Evolutionary conservation across 2,329 filamentous ascomycete genomes (phyloP).

Genomic region (Geosmithia flava): DNA sequence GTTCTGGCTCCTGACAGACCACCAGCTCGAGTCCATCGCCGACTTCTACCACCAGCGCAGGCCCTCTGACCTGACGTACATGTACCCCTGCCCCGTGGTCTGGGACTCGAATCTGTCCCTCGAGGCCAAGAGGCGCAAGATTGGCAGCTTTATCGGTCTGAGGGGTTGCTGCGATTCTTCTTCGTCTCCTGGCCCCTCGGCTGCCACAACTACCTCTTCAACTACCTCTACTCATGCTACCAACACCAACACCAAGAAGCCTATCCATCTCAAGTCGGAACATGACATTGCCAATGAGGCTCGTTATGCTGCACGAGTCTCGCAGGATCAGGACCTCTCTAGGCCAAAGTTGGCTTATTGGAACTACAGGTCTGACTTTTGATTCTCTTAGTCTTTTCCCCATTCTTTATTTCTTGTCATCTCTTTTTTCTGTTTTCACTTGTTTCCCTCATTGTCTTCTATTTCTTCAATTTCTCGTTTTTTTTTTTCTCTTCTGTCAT

Average conservation of each 20-base stretch:
- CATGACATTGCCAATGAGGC: slow-evolving; percentile 35
- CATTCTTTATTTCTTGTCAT: too few relatives aligned
- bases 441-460: not conserved
- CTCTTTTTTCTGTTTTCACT: not conserved
- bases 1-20: slow-evolving; percentile 63
- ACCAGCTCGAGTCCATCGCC: slow-evolving; percentile 57
- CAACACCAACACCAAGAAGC: slow-evolving; percentile 4
- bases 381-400: too few relatives aligned
- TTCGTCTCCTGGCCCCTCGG: not conserved
- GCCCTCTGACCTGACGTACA: slow-evolving; percentile 36
- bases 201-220: not conserved
- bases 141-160: slow-evolving; percentile 64
- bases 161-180: slow-evolving; percentile 35
- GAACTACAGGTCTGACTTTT: not conserved
- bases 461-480: not conserved
- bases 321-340: slow-evolving; percentile 33
- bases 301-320: slow-evolving; percentile 18
- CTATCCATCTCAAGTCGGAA: slow-evolving; percentile 22
- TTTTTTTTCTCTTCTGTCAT: not conserved
- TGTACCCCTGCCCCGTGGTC: slow-evolving; percentile 57
- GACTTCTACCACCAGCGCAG: slow-evolving; percentile 62
- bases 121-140: slow-evolving; percentile 59
- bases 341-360: slow-evolving; percentile 25
- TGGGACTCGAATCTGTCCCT: slow-evolving; percentile 43
- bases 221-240: too few relatives aligned